Base-by-base conservation (phyloP, 2,329 filamentous ascomycete genomes). In the Arachnomyces sp. region DNA sequence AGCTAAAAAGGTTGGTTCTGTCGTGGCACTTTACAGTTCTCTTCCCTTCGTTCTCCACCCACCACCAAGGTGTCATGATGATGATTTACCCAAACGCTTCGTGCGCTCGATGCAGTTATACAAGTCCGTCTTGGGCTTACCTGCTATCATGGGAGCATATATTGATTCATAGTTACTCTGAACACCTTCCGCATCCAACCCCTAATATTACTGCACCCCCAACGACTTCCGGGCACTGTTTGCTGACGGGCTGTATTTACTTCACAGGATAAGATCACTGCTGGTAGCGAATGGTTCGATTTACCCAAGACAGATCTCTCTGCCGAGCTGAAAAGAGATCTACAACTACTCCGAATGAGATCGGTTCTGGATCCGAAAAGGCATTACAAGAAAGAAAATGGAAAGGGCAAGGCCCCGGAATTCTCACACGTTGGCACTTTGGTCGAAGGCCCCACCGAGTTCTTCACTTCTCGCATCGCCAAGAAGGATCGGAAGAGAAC, bases 361-460 rank as follows among this genome's bases (percentile, higher is more conserved):
- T 82, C 81, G 41, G 81, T 94, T 14, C 72, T 96, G 15, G 90
- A 96, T 50, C 81, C 88, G 1, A 90, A 96, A 59, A 74, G 84
- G 36, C 84, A 90, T 55, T 94, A 94, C 71, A 93, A 90, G 61
- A 96, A 95, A 63, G 81, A 90, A 38, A 76, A 68, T 37, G 74
- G 78, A 40, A 88, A 83, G 57, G 72, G 76, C 43, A 70, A 77
- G 45, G 66, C 82, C 1, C 92, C 92, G 1, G 79, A 87, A 45
- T 96, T 84, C 58, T 93, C 84, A 14, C 86, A 94, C 54, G 78
- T 94, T 18, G 92, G 90, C 42, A 90, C 85, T 4, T 78, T 98
- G 44, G 76, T 95, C 41, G 82, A 93, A 55, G 89, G 89, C 1
- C 81, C 88, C 1, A 89, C 87, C 1, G 90, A 96, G 56, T 94